A percentile compares a stretch with the other conserved stretches of the same genome.
phyloP scores from a whole-genome alignment of 495 filamentous ascomycete species.

The Penicillium argentinense region DNA sequence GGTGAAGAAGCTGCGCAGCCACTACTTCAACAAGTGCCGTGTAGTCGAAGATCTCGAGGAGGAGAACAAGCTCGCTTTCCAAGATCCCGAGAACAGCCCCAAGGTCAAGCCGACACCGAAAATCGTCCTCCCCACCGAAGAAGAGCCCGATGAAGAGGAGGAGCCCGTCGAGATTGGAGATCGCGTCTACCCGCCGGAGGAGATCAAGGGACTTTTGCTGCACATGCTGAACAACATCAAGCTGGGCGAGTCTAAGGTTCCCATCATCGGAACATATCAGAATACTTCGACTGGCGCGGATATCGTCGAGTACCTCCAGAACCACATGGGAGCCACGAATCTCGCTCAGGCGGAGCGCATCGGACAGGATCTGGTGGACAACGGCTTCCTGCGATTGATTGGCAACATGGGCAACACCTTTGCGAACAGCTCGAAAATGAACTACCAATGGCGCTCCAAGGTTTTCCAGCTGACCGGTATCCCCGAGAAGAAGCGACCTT shows the following conservation, averaged over 20 bases:
- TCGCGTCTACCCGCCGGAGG: slow-evolving; percentile 74
- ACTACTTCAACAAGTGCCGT: slow-evolving; percentile 98
- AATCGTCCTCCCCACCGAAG: slow-evolving; percentile 58
- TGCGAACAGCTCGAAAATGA: slow-evolving; percentile 94
- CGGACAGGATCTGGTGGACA: slow-evolving; percentile 85
- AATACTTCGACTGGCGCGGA: slow-evolving; percentile 89
- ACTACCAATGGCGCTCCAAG: slow-evolving; percentile 95
- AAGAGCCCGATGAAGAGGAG: slow-evolving; percentile 66
- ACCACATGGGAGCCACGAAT: slow-evolving; percentile 76
- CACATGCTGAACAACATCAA: slow-evolving; percentile 88
- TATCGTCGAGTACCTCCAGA: slow-evolving; percentile 92
- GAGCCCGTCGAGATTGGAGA: slow-evolving; percentile 91
- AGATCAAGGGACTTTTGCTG: slow-evolving; percentile 82
- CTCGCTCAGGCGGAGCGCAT: slow-evolving; percentile 89
- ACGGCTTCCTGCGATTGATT: slow-evolving; percentile 86
- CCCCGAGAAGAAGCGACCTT: slow-evolving; percentile 76
- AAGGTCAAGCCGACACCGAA: slow-evolving; percentile 53
- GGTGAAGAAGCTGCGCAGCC: slow-evolving; percentile 88
- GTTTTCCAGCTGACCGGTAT: slow-evolving; percentile 85
- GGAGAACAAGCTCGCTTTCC: slow-evolving; percentile 96
- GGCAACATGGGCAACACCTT: slow-evolving; percentile 95
- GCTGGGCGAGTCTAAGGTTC: slow-evolving; percentile 86
- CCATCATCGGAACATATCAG: slow-evolving; percentile 90
- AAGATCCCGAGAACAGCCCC: slow-evolving; percentile 69
- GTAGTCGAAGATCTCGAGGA: slow-evolving; percentile 95